Conservation (phyloP, 192 early-diverging fungal species). For the Coemansia sp. region DNA sequence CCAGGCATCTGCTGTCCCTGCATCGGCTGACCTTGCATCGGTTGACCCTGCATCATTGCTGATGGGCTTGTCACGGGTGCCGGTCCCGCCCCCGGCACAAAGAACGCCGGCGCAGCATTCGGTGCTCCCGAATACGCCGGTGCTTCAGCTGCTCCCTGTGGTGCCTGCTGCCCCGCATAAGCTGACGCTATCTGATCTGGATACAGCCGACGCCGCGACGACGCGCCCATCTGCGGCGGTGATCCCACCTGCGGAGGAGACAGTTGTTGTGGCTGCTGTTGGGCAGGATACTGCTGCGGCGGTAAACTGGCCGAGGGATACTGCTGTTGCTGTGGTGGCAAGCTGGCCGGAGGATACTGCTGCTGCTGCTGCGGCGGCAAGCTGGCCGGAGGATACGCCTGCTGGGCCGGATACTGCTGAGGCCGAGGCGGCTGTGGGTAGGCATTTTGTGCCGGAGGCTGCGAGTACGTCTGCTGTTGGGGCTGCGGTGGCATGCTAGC, state of each 20-base stretch:
- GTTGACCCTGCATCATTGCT: too few relatives aligned
- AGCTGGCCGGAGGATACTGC: background rate
- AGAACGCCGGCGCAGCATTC: too few relatives aligned
- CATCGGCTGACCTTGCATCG: background rate
- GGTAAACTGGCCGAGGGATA: background rate
- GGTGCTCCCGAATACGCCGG: too few relatives aligned
- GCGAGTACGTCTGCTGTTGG: slow-evolving; percentile 1
- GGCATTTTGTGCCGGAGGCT: background rate
- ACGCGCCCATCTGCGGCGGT: slow-evolving; percentile 16
- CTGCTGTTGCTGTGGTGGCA: slow-evolving; percentile 1
- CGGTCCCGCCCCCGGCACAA: too few relatives aligned
- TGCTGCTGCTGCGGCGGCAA: background rate
- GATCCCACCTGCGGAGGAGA: background rate
- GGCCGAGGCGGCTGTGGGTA: background rate
- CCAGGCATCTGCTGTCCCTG: background rate
- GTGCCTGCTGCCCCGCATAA: slow-evolving; percentile 11
- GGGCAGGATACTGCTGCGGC: background rate
- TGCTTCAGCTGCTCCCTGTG: too few relatives aligned
- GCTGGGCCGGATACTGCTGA: background rate
- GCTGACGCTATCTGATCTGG: slow-evolving; percentile 18
- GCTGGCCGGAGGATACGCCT: background rate
- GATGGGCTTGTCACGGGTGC: too few relatives aligned
- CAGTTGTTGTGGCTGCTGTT: background rate
- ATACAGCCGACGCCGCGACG: slow-evolving; percentile 12
- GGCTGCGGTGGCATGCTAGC: background rate